These are phyloP conservation scores for Hypoxylon sp. DNA, from an alignment of 2,329 filamentous ascomycete species.

Conservation along the genomic window DNA sequence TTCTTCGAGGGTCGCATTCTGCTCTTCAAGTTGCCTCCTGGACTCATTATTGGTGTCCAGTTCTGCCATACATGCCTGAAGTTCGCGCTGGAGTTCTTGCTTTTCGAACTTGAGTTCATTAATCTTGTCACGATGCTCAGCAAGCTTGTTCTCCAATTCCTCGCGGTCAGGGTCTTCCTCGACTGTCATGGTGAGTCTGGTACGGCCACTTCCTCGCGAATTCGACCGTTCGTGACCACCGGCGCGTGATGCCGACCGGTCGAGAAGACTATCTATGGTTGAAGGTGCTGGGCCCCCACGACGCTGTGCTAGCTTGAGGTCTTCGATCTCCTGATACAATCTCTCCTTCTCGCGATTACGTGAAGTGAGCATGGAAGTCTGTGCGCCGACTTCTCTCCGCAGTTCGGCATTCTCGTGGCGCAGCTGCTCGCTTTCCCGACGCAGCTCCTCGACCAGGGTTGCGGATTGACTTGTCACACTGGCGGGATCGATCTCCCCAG, in stretches of 20 bases:
- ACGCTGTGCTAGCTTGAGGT: constrained; percentile 89
- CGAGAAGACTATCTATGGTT: constrained; percentile 90
- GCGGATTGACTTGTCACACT: constrained; percentile 71
- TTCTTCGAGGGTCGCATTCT: constrained; percentile 77
- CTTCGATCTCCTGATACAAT: constrained; percentile 96
- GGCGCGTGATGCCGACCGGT: constrained; percentile 91
- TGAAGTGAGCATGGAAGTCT: constrained; percentile 97
- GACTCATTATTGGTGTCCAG: constrained; percentile 79
- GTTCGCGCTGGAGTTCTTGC: constrained; percentile 86
- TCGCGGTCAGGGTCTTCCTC: constrained; percentile 90
- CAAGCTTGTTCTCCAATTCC: constrained; percentile 86
- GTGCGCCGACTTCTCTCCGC: constrained; percentile 91
- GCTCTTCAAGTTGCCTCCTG: constrained; percentile 72
- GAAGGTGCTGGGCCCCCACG: constrained; percentile 74
- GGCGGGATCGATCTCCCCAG: constrained; percentile 66
- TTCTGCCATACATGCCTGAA: constrained; percentile 84
- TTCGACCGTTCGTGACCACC: constrained; percentile 77
- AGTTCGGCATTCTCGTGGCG: constrained; percentile 94
- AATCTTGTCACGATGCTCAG: constrained; percentile 86
- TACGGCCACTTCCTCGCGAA: constrained; percentile 80
- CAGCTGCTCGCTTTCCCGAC: constrained; percentile 78
- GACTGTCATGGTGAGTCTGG: constrained; percentile 71
- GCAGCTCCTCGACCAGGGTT: constrained; percentile 82
- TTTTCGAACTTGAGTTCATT: constrained; percentile 90
- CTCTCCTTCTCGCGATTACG: constrained; percentile 95